These are phyloP conservation scores for Favolaschia claudopus DNA, from an alignment of 768 basidiomycete species.

Conservation along the genomic window DNA sequence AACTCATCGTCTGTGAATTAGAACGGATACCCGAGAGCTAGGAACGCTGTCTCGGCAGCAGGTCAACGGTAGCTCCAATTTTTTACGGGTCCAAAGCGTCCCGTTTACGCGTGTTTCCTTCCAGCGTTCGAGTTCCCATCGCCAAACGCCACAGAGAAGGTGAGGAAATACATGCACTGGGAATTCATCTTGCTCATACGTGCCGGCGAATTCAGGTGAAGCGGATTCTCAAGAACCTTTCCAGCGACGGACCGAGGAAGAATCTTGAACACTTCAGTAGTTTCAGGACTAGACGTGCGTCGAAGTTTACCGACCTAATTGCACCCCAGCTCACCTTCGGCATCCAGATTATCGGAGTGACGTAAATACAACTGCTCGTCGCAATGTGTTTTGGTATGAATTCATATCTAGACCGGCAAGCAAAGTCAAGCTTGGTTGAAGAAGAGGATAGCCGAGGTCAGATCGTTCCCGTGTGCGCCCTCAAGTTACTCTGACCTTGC, in stretches of 20 bases:
- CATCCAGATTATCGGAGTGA: conserved; percentile 75
- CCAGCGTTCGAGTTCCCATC: conserved; percentile 62
- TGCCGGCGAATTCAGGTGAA: conserved; percentile 42
- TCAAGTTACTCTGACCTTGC: conserved; percentile 4
- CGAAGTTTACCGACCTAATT: conserved; percentile 9
- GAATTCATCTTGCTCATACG: conserved; percentile 4
- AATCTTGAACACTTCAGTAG: conserved; percentile 73
- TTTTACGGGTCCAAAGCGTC: background rate
- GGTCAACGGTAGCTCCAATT: conserved; percentile 30
- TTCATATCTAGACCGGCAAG: conserved; percentile 63
- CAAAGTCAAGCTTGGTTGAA: conserved; percentile 83
- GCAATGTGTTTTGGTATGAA: conserved; percentile 30
- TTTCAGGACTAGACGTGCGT: conserved; percentile 78
- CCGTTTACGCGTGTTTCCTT: conserved; percentile 31
- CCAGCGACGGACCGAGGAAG: conserved; percentile 67
- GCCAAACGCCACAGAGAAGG: conserved; percentile 66
- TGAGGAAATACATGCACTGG: conserved; percentile 26
- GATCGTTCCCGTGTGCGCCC: conserved; percentile 5
- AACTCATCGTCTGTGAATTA: conserved; percentile 37
- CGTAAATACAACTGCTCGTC: conserved; percentile 48
- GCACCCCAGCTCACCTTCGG: conserved; percentile 8
- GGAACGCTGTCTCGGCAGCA: conserved; percentile 50
- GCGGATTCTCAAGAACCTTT: conserved; percentile 71
- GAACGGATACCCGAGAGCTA: conserved; percentile 78
- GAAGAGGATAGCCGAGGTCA: conserved; percentile 69